Evolutionary conservation across 1,139 yeast genomes (phyloP).

Genomic region (Candida labiduridarum): DNA sequence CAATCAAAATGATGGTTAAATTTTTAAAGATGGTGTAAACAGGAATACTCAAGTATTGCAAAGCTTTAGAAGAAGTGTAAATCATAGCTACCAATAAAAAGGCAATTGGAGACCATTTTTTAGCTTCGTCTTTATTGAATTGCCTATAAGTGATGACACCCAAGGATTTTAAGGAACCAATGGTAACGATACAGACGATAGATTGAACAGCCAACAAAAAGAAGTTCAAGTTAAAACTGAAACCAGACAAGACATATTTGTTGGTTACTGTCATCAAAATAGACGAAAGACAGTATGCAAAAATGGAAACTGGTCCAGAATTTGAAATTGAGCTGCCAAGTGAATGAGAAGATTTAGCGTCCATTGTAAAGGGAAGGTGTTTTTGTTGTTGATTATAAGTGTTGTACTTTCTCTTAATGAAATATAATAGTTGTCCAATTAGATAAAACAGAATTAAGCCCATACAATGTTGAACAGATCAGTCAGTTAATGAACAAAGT

Average conservation of each 20-base stretch:
- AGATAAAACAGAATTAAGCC: slow-evolving; percentile 46
- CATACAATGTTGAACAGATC: slow-evolving; percentile 26
- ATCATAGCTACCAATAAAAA: slow-evolving; percentile 88
- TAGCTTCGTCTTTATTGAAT: slow-evolving; percentile 84
- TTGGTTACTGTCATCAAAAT: slow-evolving; percentile 98
- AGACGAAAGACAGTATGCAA: slow-evolving; percentile 88
- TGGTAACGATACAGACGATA: slow-evolving; percentile 75
- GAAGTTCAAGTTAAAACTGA: slow-evolving; percentile 85
- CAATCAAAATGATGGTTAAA: slow-evolving; percentile 92
- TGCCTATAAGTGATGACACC: slow-evolving; percentile 86
- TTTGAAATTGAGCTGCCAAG: slow-evolving; percentile 51
- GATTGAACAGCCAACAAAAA: slow-evolving; percentile 83
- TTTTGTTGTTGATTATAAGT: slow-evolving; percentile 3
- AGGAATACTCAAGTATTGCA: slow-evolving; percentile 88
- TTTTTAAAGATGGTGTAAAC: slow-evolving; percentile 98
- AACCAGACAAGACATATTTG: slow-evolving; percentile 87
- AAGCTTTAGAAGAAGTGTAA: slow-evolving; percentile 94
- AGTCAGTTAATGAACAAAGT: neutral
- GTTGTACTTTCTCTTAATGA: slow-evolving; percentile 27
- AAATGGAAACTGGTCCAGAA: slow-evolving; percentile 84
- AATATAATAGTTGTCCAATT: slow-evolving; percentile 38
- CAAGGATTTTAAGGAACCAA: slow-evolving; percentile 67
- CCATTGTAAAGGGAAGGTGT: slow-evolving; percentile 26
- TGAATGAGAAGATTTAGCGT: slow-evolving; percentile 21
- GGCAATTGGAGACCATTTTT: slow-evolving; percentile 94